Conservation (phyloP, 768 basidiomycete genomes). For the Termitomyces sp. region DNA sequence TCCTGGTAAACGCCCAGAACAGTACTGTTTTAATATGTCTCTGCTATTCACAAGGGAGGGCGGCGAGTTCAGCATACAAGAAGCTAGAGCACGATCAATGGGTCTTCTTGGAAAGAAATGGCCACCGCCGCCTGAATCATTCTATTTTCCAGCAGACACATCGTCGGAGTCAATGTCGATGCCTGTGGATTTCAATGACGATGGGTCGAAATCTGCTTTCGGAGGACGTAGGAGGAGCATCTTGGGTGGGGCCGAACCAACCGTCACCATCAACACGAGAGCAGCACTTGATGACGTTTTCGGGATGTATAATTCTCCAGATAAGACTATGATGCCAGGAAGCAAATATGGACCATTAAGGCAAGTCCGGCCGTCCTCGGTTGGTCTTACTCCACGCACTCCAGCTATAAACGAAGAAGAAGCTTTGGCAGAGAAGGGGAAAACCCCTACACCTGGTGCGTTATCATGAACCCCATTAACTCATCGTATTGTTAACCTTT, state of each 20-base stretch:
- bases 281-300: slow-evolving; percentile 92
- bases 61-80: slow-evolving; percentile 80
- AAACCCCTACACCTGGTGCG: slow-evolving; percentile 31
- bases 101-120: slow-evolving; percentile 83
- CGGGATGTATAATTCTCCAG: slow-evolving; percentile 92
- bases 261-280: slow-evolving; percentile 95
- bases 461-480: slow-evolving; percentile 4
- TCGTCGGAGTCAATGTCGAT: slow-evolving; percentile 29
- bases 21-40: slow-evolving; percentile 59
- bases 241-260: slow-evolving; percentile 56
- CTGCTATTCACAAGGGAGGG: slow-evolving; percentile 72
- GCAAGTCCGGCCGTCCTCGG: slow-evolving; percentile 57
- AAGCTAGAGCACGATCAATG: slow-evolving; percentile 75
- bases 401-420: slow-evolving; percentile 26
- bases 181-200: slow-evolving; percentile 57
- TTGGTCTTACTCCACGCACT: slow-evolving; percentile 29
- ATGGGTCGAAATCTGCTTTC: slow-evolving; percentile 39
- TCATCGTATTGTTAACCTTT: slow-evolving; percentile 10
- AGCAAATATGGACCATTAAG: slow-evolving; percentile 71
- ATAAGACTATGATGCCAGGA: slow-evolving; percentile 63
- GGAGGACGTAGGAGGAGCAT: slow-evolving; percentile 37
- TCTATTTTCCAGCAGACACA: slow-evolving; percentile 11
- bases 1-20: slow-evolving; percentile 68
- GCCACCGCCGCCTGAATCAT: slow-evolving; percentile 51
- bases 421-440: slow-evolving; percentile 24